A percentile compares a stretch with the other conserved stretches of the same genome.
These are phyloP conservation scores for Hypomontagnella monticulosa DNA, from an alignment of 495 filamentous ascomycete genomes.

Conservation along the genomic window DNA sequence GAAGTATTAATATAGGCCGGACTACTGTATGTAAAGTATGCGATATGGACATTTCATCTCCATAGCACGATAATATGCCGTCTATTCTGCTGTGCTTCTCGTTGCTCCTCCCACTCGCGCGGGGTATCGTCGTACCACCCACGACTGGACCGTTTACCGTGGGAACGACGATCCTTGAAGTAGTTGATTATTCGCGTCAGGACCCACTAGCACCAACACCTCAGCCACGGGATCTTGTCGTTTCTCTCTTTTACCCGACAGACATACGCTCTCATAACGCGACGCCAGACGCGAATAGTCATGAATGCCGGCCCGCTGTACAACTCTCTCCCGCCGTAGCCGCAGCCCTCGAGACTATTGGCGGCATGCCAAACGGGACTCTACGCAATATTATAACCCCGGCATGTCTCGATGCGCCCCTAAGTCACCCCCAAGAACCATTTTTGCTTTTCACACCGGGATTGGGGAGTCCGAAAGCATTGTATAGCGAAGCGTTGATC, in stretches of 20 bases:
- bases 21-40: no score
- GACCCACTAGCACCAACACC: slow-evolving; percentile 48
- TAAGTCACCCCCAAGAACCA: slow-evolving; percentile 7
- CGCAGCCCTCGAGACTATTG: slow-evolving; percentile 1
- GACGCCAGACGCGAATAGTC: no score
- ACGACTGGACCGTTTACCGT: slow-evolving; percentile 18
- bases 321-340: slow-evolving; percentile 39
- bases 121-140: no score
- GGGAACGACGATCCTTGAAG: slow-evolving; percentile 36
- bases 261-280: neutral
- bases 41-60: no score
- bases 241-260: slow-evolving; percentile 51
- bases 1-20: no score
- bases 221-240: slow-evolving; percentile 46
- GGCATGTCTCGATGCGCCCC: slow-evolving; percentile 11
- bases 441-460: slow-evolving; percentile 56
- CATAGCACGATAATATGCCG: no score
- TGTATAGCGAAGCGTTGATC: slow-evolving; percentile 54
- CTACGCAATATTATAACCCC: slow-evolving; percentile 20
- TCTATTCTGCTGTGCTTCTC: no score
- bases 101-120: no score
- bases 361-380: slow-evolving; percentile 10
- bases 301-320: slow-evolving; percentile 18
- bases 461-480: slow-evolving; percentile 42
- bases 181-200: slow-evolving; percentile 46